Base-by-base conservation (phyloP, 1,284 basidiomycete genomes). In the Trichosporon sp. region DNA sequence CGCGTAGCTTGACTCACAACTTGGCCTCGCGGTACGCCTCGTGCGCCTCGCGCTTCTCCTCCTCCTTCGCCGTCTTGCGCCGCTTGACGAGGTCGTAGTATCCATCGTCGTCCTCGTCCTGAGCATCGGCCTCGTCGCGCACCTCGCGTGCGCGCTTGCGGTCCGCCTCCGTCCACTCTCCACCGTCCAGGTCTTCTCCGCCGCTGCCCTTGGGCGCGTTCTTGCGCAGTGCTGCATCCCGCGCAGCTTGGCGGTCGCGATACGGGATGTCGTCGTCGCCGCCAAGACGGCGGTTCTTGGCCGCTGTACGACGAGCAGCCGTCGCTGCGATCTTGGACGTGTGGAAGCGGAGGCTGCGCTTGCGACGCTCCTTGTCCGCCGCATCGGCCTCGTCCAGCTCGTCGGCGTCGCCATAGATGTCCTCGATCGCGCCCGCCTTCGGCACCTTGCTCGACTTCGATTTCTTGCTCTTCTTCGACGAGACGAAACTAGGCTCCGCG, bases 1-100 rank as follows among this genome's bases (percentile, higher is more conserved):
- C 8, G n/a, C 21, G 31, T 21, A 80, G n/a, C n/a, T n/a, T n/a
- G n/a, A n/a, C 82, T 70, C 75, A 93, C 91, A 88, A 83, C 69
- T 85, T 84, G 56, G 85, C 85, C 16, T 85, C 85, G 59, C 84
- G 83, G 29, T 80, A 82, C 27, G 84, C 86, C 29, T 95, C 91
- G 75, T 96, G 89, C 57, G 87, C 89, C 2, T 83, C 87, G 75
- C 89, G 89, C 83, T 92, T 94, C 71, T 85, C 85, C 68, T 85
- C 85, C 80, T 91, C 92, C 75, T 85, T 86, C 62, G 86, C 86
- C 65, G 86, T 87, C 70, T 86, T 86, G 67, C 85, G 83, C 71
- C 85, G 85, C 82, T 90, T 88, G 67, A 96, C 88, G 54, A 95
- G 85, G 63, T 93, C 89, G 74, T 96, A 95, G 79, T 96, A 96